A percentile compares a stretch with the other conserved stretches of the same genome.
Conservation (phyloP, 495 filamentous ascomycete genomes). For the Copromyces sp. region DNA sequence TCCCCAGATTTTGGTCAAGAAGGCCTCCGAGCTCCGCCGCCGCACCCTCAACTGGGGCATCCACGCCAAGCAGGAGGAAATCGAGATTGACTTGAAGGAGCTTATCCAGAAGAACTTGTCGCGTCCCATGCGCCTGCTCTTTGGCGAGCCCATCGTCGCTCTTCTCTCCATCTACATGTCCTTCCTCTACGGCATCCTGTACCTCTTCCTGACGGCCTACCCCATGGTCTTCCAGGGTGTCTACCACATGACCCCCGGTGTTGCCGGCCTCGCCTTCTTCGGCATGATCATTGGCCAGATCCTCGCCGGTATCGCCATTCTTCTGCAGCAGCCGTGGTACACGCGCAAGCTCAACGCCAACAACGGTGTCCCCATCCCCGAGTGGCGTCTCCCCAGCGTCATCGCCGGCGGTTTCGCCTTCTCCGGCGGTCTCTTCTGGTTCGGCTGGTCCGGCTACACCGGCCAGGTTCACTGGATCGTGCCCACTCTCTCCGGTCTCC, state of each 20-base stretch:
- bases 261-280: constrained; percentile 68
- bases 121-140: constrained; percentile 67
- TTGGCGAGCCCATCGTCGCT: constrained; percentile 72
- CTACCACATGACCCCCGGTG: constrained; percentile 54
- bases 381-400: constrained; percentile 76
- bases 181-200: constrained; percentile 71
- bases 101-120: constrained; percentile 75
- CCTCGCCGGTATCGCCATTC: constrained; percentile 53
- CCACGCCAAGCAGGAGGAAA: constrained; percentile 88
- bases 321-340: constrained; percentile 58
- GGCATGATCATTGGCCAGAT: constrained; percentile 71
- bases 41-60: constrained; percentile 87
- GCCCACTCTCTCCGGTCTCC: constrained; percentile 59
- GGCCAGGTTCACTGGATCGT: constrained; percentile 68
- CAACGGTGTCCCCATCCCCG: constrained; percentile 62
- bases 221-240: constrained; percentile 68
- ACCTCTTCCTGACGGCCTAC: constrained; percentile 74
- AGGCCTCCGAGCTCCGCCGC: constrained; percentile 69
- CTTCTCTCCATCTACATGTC: constrained; percentile 70
- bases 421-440: constrained; percentile 73
- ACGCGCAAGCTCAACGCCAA: constrained; percentile 60
- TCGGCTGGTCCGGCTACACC: constrained; percentile 67
- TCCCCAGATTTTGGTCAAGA: constrained; percentile 64
- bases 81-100: constrained; percentile 74
- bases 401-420: constrained; percentile 69